Evolutionary conservation across 345 rosid genomes (phyloP).

Genomic region (Heritiera littoralis): DNA sequence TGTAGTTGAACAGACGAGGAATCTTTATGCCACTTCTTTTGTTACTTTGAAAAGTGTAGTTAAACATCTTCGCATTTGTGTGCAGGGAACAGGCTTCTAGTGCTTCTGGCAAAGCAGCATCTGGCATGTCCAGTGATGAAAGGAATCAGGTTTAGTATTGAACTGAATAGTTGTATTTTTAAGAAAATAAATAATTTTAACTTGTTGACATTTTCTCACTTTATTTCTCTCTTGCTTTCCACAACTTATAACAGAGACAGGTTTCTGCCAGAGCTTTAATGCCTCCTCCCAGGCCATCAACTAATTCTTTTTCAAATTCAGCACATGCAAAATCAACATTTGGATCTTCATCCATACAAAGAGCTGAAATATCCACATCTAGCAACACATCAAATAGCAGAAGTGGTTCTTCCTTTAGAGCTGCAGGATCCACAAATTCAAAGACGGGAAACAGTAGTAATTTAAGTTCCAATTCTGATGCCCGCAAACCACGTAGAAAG

Average conservation of each 20-base stretch:
- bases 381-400: conserved; percentile 62
- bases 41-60: conserved; percentile 11
- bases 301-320: conserved; percentile 36
- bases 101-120: conserved; percentile 84
- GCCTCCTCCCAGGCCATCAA: conserved; percentile 92
- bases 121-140: conserved; percentile 98
- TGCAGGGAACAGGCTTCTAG: conserved; percentile 95
- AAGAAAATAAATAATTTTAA: not conserved
- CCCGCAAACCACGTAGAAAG: conserved; percentile 87
- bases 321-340: conserved; percentile 53
- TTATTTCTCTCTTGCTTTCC: conserved; percentile 15
- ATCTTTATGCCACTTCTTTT: not conserved
- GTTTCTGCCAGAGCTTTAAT: conserved; percentile 80
- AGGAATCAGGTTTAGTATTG: conserved; percentile 71
- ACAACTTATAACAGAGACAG: conserved; percentile 48
- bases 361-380: conserved; percentile 59
- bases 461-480: conserved; percentile 93
- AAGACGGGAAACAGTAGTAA: conserved; percentile 82
- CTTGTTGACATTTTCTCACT: not conserved
- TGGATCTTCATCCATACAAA: conserved; percentile 55
- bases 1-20: not conserved
- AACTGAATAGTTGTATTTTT: not conserved
- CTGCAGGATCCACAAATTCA: conserved; percentile 48
- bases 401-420: conserved; percentile 52
- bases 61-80: conserved; percentile 3